A percentile compares a stretch with the other conserved stretches of the same genome.
phyloP scores from a whole-genome alignment of 306 rosid species.

The Canavalia ensiformis region DNA sequence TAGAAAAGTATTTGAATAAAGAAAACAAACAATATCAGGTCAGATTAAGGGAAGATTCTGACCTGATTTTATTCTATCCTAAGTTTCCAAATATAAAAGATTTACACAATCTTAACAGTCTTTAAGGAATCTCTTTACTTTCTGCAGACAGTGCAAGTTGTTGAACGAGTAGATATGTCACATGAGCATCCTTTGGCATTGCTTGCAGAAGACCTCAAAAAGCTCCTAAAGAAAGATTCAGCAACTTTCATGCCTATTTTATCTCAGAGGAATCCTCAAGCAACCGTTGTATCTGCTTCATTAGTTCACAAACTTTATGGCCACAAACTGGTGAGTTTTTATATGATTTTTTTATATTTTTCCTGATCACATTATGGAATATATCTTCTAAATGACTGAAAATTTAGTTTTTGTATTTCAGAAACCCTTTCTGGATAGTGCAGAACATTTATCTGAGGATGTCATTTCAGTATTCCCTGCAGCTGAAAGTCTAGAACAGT shows the following conservation, averaged over 20 bases:
- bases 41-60: too few species aligned
- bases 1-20: too few species aligned
- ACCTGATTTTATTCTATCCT: too few species aligned
- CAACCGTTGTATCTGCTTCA: slow-evolving; percentile 79
- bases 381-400: slow-evolving; percentile 38
- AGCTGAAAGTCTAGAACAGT: slow-evolving; percentile 94
- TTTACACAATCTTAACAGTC: too few species aligned
- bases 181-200: slow-evolving; percentile 90
- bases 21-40: too few species aligned
- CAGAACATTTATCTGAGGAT: slow-evolving; percentile 94
- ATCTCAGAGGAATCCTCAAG: slow-evolving; percentile 93
- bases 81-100: too few species aligned
- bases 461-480: slow-evolving; percentile 94
- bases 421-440: slow-evolving; percentile 90
- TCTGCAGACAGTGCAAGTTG: slow-evolving; percentile 72
- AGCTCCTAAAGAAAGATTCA: slow-evolving; percentile 82
- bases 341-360: slow-evolving; percentile 28
- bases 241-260: slow-evolving; percentile 82
- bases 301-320: slow-evolving; percentile 97
- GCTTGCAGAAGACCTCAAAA: slow-evolving; percentile 94
- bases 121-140: slow-evolving; percentile 44
- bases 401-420: slow-evolving; percentile 53
- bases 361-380: slow-evolving; percentile 37
- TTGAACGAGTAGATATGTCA: slow-evolving; percentile 74
- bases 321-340: slow-evolving; percentile 76